phyloP scores from a whole-genome alignment of 805 yeast species.

The Sugiyamaella floridensis region DNA sequence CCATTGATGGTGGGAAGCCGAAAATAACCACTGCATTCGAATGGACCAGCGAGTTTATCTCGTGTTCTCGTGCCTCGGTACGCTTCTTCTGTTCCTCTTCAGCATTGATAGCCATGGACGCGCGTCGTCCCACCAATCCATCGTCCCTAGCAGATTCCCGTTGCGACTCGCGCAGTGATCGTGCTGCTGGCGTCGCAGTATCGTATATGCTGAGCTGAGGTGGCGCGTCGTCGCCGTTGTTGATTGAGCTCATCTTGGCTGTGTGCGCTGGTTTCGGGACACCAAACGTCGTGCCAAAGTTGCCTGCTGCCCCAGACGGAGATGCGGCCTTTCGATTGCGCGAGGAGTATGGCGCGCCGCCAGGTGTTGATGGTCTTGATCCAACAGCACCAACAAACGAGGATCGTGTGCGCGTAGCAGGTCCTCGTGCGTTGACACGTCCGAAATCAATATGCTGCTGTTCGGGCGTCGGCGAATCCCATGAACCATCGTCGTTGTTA shows the following conservation, averaged over 20 bases:
- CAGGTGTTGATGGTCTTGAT: neutral
- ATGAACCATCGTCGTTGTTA: neutral
- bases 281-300: constrained; percentile 20
- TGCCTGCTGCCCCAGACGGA: constrained; percentile 1
- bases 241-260: constrained; percentile 5
- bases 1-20: constrained; percentile 78
- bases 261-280: constrained; percentile 21
- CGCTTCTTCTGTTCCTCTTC: neutral
- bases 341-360: neutral
- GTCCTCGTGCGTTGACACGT: constrained; percentile 1
- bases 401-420: neutral
- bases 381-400: constrained; percentile 3
- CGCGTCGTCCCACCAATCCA: neutral
- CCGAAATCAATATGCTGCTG: constrained; percentile 1
- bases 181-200: constrained; percentile 11
- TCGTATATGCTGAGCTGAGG: constrained; percentile 18
- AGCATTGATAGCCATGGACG: constrained; percentile 24
- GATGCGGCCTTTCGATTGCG: neutral
- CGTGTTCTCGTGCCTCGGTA: neutral
- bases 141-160: neutral
- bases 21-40: constrained; percentile 70
- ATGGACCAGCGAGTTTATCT: neutral
- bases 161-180: neutral
- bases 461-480: neutral
- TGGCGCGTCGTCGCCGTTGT: constrained; percentile 6